Conservation (phyloP, 306 rosid genomes). For the Castanospermum australe region DNA sequence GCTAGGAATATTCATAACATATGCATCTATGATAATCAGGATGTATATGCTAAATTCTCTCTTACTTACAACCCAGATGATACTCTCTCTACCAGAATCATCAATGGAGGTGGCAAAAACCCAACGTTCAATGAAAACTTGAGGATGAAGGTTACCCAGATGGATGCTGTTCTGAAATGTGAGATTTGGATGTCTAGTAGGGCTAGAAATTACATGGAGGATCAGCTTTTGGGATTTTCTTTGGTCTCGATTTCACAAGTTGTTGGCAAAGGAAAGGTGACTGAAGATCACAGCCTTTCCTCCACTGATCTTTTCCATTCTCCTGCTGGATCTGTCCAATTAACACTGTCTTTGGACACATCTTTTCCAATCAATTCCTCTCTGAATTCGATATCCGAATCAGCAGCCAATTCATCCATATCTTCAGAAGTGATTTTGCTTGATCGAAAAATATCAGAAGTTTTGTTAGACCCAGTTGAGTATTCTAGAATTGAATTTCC, state of each 20-base stretch:
- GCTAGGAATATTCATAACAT: conserved; percentile 86
- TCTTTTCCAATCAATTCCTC: conserved; percentile 39
- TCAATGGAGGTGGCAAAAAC: conserved; percentile 79
- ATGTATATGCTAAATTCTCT: conserved; percentile 87
- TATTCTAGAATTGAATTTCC: conserved; percentile 89
- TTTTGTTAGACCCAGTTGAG: conserved; percentile 62
- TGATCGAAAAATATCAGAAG: conserved; percentile 53
- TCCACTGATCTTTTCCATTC: conserved; percentile 96
- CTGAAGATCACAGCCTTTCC: conserved; percentile 73
- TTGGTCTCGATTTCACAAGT: conserved; percentile 71
- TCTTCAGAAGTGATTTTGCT: conserved; percentile 90
- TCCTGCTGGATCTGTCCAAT: conserved; percentile 88
- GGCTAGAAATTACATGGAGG: conserved; percentile 66
- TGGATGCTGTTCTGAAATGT: conserved; percentile 72
- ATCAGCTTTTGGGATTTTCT: conserved; percentile 83
- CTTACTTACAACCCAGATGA: conserved; percentile 83
- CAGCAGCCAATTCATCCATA: conserved; percentile 58
- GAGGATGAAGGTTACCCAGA: conserved; percentile 63
- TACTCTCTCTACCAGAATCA: conserved; percentile 63
- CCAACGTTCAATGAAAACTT: conserved; percentile 74
- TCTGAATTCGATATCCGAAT: conserved; percentile 38
- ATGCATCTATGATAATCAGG: conserved; percentile 85
- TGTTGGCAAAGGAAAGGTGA: conserved; percentile 63
- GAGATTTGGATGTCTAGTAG: conserved; percentile 94
- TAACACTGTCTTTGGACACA: conserved; percentile 55